Evolutionary conservation across 2,329 filamentous ascomycete genomes (phyloP), one percentile per base, ranked within the genome.

Genomic region (Sarocladium kiliense): DNA sequence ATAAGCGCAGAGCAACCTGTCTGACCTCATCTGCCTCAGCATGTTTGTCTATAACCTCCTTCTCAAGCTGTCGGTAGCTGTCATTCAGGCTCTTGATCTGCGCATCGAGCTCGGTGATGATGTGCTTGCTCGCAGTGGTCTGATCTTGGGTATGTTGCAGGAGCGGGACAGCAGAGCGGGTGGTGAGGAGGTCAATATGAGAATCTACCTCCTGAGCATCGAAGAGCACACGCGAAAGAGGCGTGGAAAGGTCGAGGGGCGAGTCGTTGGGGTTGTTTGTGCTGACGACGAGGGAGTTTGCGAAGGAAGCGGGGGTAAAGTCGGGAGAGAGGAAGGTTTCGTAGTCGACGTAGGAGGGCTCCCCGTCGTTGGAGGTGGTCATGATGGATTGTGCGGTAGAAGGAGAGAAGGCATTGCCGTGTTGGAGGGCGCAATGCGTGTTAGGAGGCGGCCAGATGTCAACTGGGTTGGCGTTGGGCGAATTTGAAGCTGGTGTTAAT

Each of bases 191-290:
- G 69, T 99, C 91, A 60, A 99, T 96, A 68, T 96, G 91, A 0
- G 92, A 96, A 72, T 97, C 93, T 61, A 99, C 88, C 72, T 97
- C 94, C 68, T 97, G 94, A 2, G 94, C 87, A 71, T 99, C 94
- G 72, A 99, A 99, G 6, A 97, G 84, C 4, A 97, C 92, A 55
- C 91, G 85, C 4, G 92, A 96, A 49, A 99, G 81, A 2, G 94
- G 93, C 16, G 94, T 97, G 5, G 91, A 93, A 56, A 99, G 87
- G 70, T 99, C 94, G 64, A 97, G 82, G 6, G 91, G 88, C 1
- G 87, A 87, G 72, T 97, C 94, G 62, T 87, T 89, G 57, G 91
- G 80, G 73, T 97, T 96, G 77, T 97, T 97, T 55, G 93, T 97
- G 37, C 86, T 81, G 56, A 92, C 84, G 50, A 97, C 89, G 57